A percentile compares a stretch with the other conserved stretches of the same genome.
phyloP scores from a whole-genome alignment of 441 rosid species.

The Pelargonium cotyledonis region DNA sequence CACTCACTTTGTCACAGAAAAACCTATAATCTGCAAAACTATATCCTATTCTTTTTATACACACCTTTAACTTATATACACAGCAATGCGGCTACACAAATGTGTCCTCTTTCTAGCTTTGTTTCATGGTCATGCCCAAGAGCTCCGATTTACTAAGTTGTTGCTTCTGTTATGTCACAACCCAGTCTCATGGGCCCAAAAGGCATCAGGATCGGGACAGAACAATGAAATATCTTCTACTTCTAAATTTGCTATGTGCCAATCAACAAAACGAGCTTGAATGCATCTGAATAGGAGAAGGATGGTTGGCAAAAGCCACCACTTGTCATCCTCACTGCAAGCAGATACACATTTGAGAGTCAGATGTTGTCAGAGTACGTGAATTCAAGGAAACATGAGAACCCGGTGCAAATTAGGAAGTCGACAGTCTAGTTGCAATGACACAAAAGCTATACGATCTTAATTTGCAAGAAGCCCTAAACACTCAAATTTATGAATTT shows the following conservation, averaged over 20 bases:
- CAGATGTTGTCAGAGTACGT: not conserved
- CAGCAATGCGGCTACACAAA: constrained; percentile 15
- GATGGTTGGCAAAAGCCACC: constrained; percentile 90
- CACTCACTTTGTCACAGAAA: constrained; percentile 4
- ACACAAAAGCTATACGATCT: too few relatives aligned
- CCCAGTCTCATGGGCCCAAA: constrained; percentile 80
- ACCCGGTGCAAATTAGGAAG: not conserved
- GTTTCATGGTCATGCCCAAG: not conserved
- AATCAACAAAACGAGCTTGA: constrained; percentile 83
- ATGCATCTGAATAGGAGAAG: constrained; percentile 59
- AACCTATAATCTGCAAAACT: constrained; percentile 19
- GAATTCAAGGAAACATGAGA: not conserved
- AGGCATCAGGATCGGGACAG: constrained; percentile 79
- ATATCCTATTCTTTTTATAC: constrained; percentile 30
- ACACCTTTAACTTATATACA: constrained; percentile 31
- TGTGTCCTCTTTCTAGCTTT: constrained; percentile 7
- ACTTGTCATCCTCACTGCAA: constrained; percentile 70
- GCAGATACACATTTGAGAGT: constrained; percentile 16
- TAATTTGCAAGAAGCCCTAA: too few relatives aligned
- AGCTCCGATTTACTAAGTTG: not conserved
- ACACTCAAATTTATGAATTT: too few relatives aligned
- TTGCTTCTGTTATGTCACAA: constrained; percentile 33
- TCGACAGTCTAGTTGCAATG: too few relatives aligned
- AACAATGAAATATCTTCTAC: constrained; percentile 70
- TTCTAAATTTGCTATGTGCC: constrained; percentile 94